Evolutionary conservation across 306 rosid genomes (phyloP).

Genomic region (Oemleria cerasiformis): DNA sequence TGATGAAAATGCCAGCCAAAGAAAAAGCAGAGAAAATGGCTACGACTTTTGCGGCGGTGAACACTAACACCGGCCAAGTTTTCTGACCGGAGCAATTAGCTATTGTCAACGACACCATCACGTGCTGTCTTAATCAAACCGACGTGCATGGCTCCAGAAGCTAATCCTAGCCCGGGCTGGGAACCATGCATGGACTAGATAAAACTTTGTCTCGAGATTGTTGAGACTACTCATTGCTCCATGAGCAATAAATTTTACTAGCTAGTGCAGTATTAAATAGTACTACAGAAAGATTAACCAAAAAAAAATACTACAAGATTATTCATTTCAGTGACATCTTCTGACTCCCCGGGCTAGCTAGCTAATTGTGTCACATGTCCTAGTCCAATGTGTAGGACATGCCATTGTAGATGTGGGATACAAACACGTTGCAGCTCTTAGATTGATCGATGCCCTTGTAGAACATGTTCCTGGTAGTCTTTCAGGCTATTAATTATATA

Average conservation of each 20-base stretch:
- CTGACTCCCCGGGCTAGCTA: not conserved
- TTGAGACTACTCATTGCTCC: not conserved
- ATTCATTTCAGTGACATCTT: not conserved
- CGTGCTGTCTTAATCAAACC: not conserved
- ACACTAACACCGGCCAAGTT: not conserved
- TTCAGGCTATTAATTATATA: no score
- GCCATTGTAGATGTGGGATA: no score
- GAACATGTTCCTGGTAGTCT: no score
- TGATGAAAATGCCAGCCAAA: not conserved
- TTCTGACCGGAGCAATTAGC: not conserved
- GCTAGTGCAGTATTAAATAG: not conserved
- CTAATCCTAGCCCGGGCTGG: no score
- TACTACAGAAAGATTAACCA: no score
- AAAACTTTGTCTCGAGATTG: not conserved
- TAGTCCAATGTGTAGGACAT: not conserved
- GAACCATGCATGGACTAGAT: not conserved
- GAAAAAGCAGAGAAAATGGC: not conserved
- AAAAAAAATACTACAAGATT: not conserved
- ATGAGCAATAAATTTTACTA: not conserved
- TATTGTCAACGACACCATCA: constrained; percentile 12
- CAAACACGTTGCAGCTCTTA: no score
- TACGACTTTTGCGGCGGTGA: constrained; percentile 1
- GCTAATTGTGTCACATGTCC: not conserved
- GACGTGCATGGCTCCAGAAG: not conserved
- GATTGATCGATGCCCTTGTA: no score